Conservation (phyloP, 2,329 filamentous ascomycete species). For the Monilinia fructicola region DNA sequence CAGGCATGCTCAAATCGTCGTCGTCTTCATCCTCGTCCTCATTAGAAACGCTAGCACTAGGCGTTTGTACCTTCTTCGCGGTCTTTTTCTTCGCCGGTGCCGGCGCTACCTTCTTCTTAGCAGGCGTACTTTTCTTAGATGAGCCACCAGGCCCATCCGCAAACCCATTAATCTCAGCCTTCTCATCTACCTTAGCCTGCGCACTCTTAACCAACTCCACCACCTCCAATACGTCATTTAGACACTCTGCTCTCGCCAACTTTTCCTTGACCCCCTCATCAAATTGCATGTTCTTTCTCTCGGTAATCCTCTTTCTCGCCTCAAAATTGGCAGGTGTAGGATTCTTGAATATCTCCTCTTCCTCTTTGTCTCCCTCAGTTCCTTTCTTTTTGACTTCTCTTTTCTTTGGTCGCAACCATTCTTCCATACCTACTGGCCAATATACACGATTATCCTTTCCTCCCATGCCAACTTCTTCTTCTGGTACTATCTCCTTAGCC, state of each 20-base stretch:
- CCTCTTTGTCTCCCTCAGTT: constrained; percentile 42
- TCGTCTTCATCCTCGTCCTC: constrained; percentile 37
- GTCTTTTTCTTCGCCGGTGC: constrained; percentile 37
- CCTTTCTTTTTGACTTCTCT: constrained; percentile 56
- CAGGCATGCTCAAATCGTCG: constrained; percentile 43
- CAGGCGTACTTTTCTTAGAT: constrained; percentile 28
- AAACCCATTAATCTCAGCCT: constrained; percentile 13
- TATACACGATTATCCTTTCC: constrained; percentile 80
- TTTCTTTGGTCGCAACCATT: constrained; percentile 84
- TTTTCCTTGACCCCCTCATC: constrained; percentile 30
- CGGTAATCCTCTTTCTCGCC: constrained; percentile 32
- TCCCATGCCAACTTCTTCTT: constrained; percentile 80
- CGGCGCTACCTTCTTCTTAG: constrained; percentile 36
- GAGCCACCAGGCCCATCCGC: constrained; percentile 20
- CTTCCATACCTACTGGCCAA: constrained; percentile 87
- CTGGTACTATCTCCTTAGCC: constrained; percentile 44
- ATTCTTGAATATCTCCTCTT: constrained; percentile 40
- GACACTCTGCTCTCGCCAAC: constrained; percentile 28
- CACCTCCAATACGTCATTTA: constrained; percentile 36
- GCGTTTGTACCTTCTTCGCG: constrained; percentile 11
- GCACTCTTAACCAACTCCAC: constrained; percentile 32
- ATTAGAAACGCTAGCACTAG: constrained; percentile 11
- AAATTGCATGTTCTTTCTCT: constrained; percentile 30
- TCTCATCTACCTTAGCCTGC: constrained; percentile 15
- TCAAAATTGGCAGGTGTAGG: constrained; percentile 38